These are phyloP conservation scores for Rhinocladiella similis DNA, from an alignment of 2,329 filamentous ascomycete species.

Conservation along the genomic window DNA sequence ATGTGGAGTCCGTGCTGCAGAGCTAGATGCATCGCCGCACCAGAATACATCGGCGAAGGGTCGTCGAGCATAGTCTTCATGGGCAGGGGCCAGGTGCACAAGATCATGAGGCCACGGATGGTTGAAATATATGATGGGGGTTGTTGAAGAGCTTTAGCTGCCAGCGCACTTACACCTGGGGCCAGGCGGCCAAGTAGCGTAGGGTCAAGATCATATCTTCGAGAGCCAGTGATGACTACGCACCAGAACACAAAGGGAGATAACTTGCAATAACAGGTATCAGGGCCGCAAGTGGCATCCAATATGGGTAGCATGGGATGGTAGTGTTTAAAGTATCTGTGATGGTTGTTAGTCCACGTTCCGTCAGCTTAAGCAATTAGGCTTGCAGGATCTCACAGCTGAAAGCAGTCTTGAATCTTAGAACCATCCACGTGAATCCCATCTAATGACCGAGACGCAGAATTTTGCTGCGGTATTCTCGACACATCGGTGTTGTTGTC, in stretches of 20 bases:
- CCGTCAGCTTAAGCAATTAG: no score
- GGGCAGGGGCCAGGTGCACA: slow-evolving; percentile 15
- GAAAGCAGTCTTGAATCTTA: no score
- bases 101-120: slow-evolving; percentile 8
- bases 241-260: slow-evolving; percentile 11
- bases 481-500: no score
- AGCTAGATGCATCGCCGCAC: slow-evolving; percentile 6
- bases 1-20: slow-evolving; percentile 13
- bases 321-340: slow-evolving; percentile 12
- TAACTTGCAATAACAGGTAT: not conserved
- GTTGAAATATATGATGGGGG: slow-evolving; percentile 4
- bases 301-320: slow-evolving; percentile 6
- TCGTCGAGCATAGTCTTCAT: slow-evolving; percentile 4
- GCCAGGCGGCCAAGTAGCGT: not conserved
- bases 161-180: slow-evolving; percentile 1
- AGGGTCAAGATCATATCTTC: slow-evolving; percentile 7
- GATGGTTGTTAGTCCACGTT: no score
- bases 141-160: not conserved
- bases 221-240: slow-evolving; percentile 9
- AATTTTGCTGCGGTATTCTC: no score
- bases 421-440: no score
- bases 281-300: not conserved
- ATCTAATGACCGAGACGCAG: no score
- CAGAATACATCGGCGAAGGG: slow-evolving; percentile 11
- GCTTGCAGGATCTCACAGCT: no score